Evolutionary conservation across 257 asterid species (phyloP), one percentile per base, ranked within the genome.

Genomic region (Craterostigma plantagineum): DNA sequence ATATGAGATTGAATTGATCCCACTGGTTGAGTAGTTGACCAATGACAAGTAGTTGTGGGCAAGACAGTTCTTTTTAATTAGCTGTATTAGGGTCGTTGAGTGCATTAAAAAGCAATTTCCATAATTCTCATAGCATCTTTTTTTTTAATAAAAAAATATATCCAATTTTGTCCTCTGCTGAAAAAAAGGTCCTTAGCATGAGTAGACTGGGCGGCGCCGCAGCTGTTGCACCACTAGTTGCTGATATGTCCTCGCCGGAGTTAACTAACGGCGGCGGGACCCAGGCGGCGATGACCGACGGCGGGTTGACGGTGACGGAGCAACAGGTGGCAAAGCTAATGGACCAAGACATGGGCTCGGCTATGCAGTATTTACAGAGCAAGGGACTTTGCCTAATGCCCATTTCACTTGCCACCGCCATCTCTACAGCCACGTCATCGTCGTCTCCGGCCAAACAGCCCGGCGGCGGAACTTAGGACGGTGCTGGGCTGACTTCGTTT

Each of bases 301-400:
- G 63, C 15, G 73, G 64, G 42, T 74, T 71, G 81, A 80, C 66
- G 38, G 78, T 75, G 40, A 66, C 94, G 53, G 96, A 85, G 71
- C 77, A 85, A 40, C 94, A 85, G 62, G 94, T 85, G 71, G 84
- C 77, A 18, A 85, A 81, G 75, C 62, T 85, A 46, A 81, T 85
- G 96, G 96, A 85, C 18, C 92, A 85, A 18, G 96, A 85, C 40
- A 85, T 85, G 96, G 92, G 96, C 0, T 70, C 96, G 1, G 96
- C 96, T 48, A 81, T 85, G 96, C 96, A 85, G 51, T 85, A 85
- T 48, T 91, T 85, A 4, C 96, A 81, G 43, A 92, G 96, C 9
- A 85, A 85, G 53, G 96, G 96, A 8, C 76, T 85, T 0, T 85
- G 96, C 64, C 83, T 85, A 18, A 85, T 85, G 96, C 96, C 96